Evolutionary conservation across 2,329 filamentous ascomycete genomes (phyloP), one percentile per base, ranked within the genome.

Genomic region (Trichoderma asperellum): DNA sequence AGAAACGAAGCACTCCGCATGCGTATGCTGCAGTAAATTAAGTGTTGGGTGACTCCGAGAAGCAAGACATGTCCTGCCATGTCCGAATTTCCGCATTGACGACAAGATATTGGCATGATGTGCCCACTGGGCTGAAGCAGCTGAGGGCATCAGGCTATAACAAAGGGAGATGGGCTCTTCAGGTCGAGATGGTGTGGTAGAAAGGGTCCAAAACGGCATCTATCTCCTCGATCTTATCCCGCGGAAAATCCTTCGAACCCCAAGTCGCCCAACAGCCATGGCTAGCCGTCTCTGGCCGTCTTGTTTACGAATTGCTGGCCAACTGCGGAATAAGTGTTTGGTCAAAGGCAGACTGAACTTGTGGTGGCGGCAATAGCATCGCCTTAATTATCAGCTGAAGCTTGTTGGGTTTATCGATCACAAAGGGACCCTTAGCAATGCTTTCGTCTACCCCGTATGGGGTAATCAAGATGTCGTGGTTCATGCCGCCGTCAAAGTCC

Each of bases 401-500:
- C 35, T 56, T 40, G 21, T 18, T 11, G 10, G 18, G 61, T 35
- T 56, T 40, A 40, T 16, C 16, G 10, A 59, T 43, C 35, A 27
- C 35, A 59, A 59, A 29, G n/a, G 11, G 32, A 27, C 47, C 29
- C 8, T 58, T 14, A 59, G 27, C 10, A 49, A 43, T 27, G 21
- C 40, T 21, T 24, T 5, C 18, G 27, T 66, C 11, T 68, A 60
- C 32, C 56, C 65, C 65, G 47, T 68, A 60, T 49, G 64, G 64
- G 55, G 55, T 52, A 67, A 67, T 68, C 57, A 24, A 61, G 32
- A 40, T 55, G 18, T 47, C 57, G 29, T 34, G 57, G 27, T 49
- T 29, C 21, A 10, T 18, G n/a, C 37, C 32, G 40, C 35, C 32
- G 40, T 53, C 55, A 68, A 52, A 53, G n/a, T 49, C 34, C 27